Percentiles rank a stretch among this genome's conserved stretches.
Conservation (phyloP, 805 yeast genomes). For the Tetrapisispora pingtungensis region DNA sequence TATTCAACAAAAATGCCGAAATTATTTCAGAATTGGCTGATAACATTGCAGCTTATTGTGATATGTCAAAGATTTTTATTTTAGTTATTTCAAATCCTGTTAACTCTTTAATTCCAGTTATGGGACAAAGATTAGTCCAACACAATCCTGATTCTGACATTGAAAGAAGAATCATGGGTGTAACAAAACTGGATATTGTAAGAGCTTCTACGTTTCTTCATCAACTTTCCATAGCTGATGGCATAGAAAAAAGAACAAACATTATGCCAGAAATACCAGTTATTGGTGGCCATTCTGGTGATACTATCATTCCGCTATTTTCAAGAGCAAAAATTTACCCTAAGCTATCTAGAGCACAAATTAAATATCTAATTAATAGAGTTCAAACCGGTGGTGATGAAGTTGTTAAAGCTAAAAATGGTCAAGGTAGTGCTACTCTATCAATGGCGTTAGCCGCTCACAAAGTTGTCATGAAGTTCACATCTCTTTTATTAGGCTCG, state of each 20-base stretch:
- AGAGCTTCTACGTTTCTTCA: conserved; percentile 71
- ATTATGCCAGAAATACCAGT: conserved; percentile 52
- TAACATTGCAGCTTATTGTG: conserved; percentile 58
- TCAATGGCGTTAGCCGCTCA: conserved; percentile 95
- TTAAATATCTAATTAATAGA: conserved; percentile 64
- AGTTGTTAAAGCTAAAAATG: conserved; percentile 90
- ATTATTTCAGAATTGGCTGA: conserved; percentile 66
- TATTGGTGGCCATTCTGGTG: conserved; percentile 93
- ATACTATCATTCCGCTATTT: conserved; percentile 82
- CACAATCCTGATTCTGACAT: conserved; percentile 47
- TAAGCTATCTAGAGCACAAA: conserved; percentile 22
- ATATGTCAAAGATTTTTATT: conserved; percentile 58
- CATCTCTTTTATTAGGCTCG: conserved; percentile 28
- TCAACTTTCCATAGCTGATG: conserved; percentile 31
- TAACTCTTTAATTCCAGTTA: conserved; percentile 85
- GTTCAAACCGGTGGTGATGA: conserved; percentile 97
- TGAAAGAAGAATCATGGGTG: conserved; percentile 72
- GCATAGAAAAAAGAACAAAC: conserved; percentile 34
- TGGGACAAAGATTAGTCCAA: conserved; percentile 61
- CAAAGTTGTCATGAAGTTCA: conserved; percentile 52
- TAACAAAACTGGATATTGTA: conserved; percentile 79
- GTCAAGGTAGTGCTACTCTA: conserved; percentile 89
- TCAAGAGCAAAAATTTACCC: conserved; percentile 30
- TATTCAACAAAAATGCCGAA: conserved; percentile 74
- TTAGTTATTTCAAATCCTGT: conserved; percentile 88